Base-by-base conservation (phyloP, 345 rosid species). In the Eucalyptus curtisii region DNA sequence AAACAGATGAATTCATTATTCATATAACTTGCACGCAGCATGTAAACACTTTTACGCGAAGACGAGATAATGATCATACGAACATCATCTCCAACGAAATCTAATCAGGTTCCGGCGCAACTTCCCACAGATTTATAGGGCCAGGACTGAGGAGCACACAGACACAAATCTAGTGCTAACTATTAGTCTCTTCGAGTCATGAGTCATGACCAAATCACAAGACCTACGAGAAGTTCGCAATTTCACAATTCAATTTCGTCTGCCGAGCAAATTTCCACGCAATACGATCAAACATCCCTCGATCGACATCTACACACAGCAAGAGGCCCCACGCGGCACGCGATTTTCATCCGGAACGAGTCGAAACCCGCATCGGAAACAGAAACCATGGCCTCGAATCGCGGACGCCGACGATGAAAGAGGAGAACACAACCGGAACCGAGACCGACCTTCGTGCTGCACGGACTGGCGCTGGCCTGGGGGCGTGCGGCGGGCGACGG, bases 381-480 rank as follows among this genome's bases (percentile, higher is more conserved):
- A 12, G n/a, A n/a, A 40, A 86, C 5, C 27, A 2, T 19, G 16
- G 14, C 30, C 30, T 86, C 87, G 27, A 86, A 1, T 3, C 3
- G 12, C 84, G 22, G 22, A 4, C 40, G 55, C 85, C 6, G 47
- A 11, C 13, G 55, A 25, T 7, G 86, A 44, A 25, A 24, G 27
- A 42, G 42, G 48, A 25, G 57, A 52, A 52, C 25, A 52, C 5
- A 52, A 52, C 57, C 57, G 57, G 57, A 82, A 53, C 37, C 48
- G 81, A 49, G 57, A 80, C 44, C 81, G 50, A 97, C 99, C 99
- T 95, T 96, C 96, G 90, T 96, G 98, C 89, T 96, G 96, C 52
- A 96, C 99, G 76, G 99, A 96, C 80, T 97, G 99, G 87, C 98
- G 97, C 85, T 96, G 98, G 87, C 92, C 92, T 45, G 99, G 94